phyloP scores from a whole-genome alignment of 352 stramenopile species.

The Phytophthora vignae region DNA sequence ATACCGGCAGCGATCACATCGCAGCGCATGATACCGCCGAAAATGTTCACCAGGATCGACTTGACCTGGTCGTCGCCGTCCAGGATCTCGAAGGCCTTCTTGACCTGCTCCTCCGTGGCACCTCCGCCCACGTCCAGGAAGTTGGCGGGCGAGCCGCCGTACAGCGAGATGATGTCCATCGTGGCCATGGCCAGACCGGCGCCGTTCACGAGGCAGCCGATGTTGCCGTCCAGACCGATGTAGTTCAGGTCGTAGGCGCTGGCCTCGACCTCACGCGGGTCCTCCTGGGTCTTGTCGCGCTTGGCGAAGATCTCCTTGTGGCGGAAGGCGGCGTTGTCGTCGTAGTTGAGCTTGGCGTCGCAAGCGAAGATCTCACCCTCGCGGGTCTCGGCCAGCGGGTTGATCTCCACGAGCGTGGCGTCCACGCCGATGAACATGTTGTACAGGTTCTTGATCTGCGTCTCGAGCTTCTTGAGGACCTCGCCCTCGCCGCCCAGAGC shows the following conservation, averaged over 20 bases:
- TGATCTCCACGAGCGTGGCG: conserved; percentile 98
- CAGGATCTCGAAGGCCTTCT: conserved; percentile 89
- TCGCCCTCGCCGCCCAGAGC: conserved; percentile 73
- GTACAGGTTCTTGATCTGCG: conserved; percentile 93
- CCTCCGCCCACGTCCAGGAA: conserved; percentile 99
- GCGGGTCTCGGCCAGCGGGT: conserved; percentile 97
- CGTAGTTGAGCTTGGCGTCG: conserved; percentile 99
- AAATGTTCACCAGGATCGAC: conserved; percentile 99
- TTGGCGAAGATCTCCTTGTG: conserved; percentile 95
- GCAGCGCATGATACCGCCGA: conserved; percentile 99
- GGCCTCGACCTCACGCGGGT: conserved; percentile 95
- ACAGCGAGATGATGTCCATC: conserved; percentile 99
- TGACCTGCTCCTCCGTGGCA: conserved; percentile 92
- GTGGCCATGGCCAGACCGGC: conserved; percentile 99
- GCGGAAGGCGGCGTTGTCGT: conserved; percentile 98
- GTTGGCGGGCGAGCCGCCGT: conserved; percentile 97
- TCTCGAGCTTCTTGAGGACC: conserved; percentile 68
- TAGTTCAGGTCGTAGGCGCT: conserved; percentile 98
- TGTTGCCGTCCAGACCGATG: conserved; percentile 99
- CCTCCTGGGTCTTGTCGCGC: conserved; percentile 94
- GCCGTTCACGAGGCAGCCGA: conserved; percentile 99
- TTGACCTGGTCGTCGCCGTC: conserved; percentile 95
- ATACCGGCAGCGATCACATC: conserved; percentile 98
- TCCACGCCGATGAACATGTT: conserved; percentile 97
- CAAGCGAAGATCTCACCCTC: conserved; percentile 96